phyloP scores from a whole-genome alignment of 192 early-diverging fungal genomes.

The Podila horticola region DNA sequence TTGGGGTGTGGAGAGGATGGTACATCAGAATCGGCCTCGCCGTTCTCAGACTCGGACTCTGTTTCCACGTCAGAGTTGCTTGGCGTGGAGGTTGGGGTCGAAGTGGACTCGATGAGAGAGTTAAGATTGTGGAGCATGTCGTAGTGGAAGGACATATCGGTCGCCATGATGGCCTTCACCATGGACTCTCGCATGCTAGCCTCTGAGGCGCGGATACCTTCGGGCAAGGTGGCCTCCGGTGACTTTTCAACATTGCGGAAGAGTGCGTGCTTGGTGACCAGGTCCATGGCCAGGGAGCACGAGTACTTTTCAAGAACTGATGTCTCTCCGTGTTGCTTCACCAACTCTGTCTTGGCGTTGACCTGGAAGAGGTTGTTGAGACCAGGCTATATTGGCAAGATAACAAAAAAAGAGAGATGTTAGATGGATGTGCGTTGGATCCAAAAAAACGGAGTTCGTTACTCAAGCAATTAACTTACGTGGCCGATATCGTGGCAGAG shows the following conservation, averaged over 20 bases:
- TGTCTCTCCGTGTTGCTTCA: slow-evolving; percentile 74
- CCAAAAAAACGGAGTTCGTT: background rate
- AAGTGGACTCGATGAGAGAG: slow-evolving; percentile 50
- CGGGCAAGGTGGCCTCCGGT: slow-evolving; percentile 47
- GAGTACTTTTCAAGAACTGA: slow-evolving; percentile 93
- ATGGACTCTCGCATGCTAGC: slow-evolving; percentile 57
- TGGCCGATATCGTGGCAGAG: slow-evolving; percentile 93
- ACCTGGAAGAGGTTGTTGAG: slow-evolving; percentile 93
- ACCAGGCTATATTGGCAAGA: slow-evolving; percentile 72
- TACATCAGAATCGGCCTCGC: background rate
- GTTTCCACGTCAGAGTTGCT: slow-evolving; percentile 25
- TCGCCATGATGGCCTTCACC: slow-evolving; percentile 83
- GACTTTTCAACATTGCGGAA: slow-evolving; percentile 65
- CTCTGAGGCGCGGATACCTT: slow-evolving; percentile 62
- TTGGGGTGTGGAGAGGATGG: background rate
- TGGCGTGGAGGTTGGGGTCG: slow-evolving; percentile 28
- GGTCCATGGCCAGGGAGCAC: slow-evolving; percentile 76
- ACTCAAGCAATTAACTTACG: slow-evolving; percentile 53
- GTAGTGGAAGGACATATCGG: slow-evolving; percentile 95
- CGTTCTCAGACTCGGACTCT: slow-evolving; percentile 13
- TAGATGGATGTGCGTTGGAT: background rate
- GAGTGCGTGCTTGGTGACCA: slow-evolving; percentile 79
- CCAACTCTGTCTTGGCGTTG: slow-evolving; percentile 83
- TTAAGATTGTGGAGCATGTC: slow-evolving; percentile 65
- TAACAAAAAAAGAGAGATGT: slow-evolving; percentile 1